Evolutionary conservation across 495 filamentous ascomycete species (phyloP), one percentile per base, ranked within the genome.

Genomic region (Lepidopterella palustris): DNA sequence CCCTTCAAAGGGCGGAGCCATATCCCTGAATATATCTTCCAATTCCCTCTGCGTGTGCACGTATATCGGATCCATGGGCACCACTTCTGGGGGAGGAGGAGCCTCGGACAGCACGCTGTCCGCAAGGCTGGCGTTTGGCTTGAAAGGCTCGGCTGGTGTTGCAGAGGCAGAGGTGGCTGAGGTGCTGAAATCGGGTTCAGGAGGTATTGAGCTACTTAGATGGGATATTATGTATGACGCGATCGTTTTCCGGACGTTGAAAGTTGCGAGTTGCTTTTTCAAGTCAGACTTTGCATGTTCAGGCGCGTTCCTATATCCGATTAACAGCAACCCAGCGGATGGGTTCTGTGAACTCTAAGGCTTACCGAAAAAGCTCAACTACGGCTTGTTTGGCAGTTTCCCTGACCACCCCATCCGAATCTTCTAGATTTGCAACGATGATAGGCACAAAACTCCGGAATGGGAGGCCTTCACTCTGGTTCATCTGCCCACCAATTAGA

Each of bases 211-310:
- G 0, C 88, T 77, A 18, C 79, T 84, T 48, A 96, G 80, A 55
- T 87, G 85, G 32, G 85, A 79, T 18, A 89, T 75, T 54, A 97
- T 90, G 48, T 86, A 84, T 24, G 82, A 80, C 45, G 87, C 86
- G 68, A 96, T 96, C 6, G 89, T 85, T 63, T 87, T 88, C 47
- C 92, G 80, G 29, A 97, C 89, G 63, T 88, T 86, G 66, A 86
- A 84, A 57, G 80, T 82, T 68, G 84, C 82, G 53, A 97, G 68
- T 67, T 95, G 89, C 55, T 79, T 87, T 74, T 92, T 90, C 24
- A 97, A 73, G 69, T 97, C 90, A 0, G 87, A 84, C 71, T 96
- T 96, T 26, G 90, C 92, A 60, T 83, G 79, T 47, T 87, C 85
- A 18, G 89, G 86, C 1, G 90, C 90, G 67, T 83, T 85, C 51